Percentiles rank a stretch among this genome's conserved stretches.
These are phyloP conservation scores for Prunus armeniaca DNA, from an alignment of 306 rosid species.

Conservation along the genomic window DNA sequence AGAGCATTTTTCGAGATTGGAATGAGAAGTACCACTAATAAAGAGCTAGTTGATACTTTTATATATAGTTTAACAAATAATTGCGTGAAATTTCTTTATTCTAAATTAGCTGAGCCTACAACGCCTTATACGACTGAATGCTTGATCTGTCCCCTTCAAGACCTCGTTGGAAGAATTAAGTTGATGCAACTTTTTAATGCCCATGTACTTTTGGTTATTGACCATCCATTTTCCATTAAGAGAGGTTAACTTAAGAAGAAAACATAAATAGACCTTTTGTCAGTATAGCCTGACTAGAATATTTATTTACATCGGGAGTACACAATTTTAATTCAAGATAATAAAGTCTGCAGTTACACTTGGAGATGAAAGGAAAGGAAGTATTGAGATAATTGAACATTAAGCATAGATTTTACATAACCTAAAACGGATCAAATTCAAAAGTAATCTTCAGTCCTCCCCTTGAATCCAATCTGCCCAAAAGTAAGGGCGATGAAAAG, in stretches of 20 bases:
- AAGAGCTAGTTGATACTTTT: no score
- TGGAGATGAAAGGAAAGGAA: neutral
- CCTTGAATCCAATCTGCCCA: constrained; percentile 96
- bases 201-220: neutral
- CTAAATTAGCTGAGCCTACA: no score
- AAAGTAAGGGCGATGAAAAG: constrained; percentile 74
- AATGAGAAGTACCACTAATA: no score
- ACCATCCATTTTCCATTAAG: no score
- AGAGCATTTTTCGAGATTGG: no score
- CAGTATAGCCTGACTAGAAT: neutral
- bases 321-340: neutral
- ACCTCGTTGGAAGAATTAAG: no score
- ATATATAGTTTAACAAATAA: no score
- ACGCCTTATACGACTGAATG: no score
- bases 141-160: no score
- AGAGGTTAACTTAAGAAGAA: no score
- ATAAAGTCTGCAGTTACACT: neutral
- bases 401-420: neutral
- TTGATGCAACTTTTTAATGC: no score
- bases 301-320: constrained; percentile 10
- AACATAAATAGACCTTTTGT: neutral
- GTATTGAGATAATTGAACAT: neutral
- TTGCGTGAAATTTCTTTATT: no score
- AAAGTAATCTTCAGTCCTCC: constrained; percentile 87
- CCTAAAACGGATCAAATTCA: constrained; percentile 5